phyloP scores from a whole-genome alignment of 169 alveolate species.

The Amoebophrya sp. region DNA sequence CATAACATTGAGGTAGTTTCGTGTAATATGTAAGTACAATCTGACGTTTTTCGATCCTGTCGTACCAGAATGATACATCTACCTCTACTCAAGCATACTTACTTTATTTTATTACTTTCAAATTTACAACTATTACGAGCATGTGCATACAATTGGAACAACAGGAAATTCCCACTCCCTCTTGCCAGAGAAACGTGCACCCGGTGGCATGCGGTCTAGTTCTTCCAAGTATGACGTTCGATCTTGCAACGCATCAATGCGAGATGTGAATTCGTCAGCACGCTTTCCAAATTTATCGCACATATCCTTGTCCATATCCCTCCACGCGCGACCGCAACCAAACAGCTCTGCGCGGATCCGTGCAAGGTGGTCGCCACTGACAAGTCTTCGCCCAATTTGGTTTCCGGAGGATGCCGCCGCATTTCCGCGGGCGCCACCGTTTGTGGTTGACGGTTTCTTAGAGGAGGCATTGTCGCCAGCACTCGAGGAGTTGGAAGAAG shows the following conservation, averaged over 20 bases:
- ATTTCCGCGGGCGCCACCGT: not conserved
- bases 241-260: not conserved
- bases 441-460: not conserved
- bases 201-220: not conserved
- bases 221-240: not conserved
- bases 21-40: too few species aligned
- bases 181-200: not conserved
- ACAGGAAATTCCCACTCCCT: not conserved
- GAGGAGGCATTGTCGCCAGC: not conserved
- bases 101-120: too few species aligned
- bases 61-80: too few species aligned
- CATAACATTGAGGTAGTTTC: too few species aligned
- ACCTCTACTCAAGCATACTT: too few species aligned
- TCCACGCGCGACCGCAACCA: constrained; percentile 4
- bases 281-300: not conserved
- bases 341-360: not conserved
- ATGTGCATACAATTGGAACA: not conserved
- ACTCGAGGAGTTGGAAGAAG: not conserved
- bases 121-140: not conserved
- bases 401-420: not conserved
- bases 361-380: not conserved
- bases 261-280: not conserved
- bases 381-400: not conserved
- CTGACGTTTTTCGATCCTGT: too few species aligned
- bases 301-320: not conserved